phyloP scores from a whole-genome alignment of 805 yeast genomes.

The Suhomyces kilbournensis region DNA sequence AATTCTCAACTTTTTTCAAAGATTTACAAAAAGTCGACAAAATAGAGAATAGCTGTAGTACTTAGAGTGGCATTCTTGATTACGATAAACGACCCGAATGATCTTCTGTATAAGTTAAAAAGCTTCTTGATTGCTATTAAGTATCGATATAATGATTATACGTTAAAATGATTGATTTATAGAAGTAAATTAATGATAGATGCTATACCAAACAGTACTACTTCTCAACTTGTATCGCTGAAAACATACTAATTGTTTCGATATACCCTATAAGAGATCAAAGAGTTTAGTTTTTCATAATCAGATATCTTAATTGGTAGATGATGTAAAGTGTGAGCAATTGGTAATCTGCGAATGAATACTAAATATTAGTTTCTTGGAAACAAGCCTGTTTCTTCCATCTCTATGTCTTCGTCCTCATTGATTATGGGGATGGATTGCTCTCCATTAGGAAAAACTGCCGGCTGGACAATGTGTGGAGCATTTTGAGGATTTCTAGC shows the following conservation, averaged over 20 bases:
- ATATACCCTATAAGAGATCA: not conserved
- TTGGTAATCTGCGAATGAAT: not conserved
- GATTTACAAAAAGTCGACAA: not conserved
- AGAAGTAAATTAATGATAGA: not conserved
- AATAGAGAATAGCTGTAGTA: conserved; percentile 6
- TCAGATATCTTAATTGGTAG: not conserved
- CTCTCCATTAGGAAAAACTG: conserved; percentile 35
- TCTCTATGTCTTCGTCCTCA: conserved; percentile 30
- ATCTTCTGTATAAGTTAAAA: not conserved
- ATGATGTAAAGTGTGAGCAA: not conserved
- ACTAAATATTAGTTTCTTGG: conserved; percentile 14
- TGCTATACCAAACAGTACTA: not conserved
- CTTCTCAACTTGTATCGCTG: not conserved
- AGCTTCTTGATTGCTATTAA: not conserved
- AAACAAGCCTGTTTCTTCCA: conserved; percentile 27
- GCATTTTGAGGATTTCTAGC: conserved; percentile 29
- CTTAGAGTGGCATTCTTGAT: conserved; percentile 9
- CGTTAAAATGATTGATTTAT: not conserved
- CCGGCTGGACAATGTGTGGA: conserved; percentile 41
- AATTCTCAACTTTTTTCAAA: not conserved
- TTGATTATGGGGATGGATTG: conserved; percentile 19
- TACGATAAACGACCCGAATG: not conserved
- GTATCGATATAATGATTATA: not conserved
- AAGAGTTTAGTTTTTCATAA: not conserved
- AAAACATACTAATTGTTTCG: not conserved